Base-by-base conservation (phyloP, 2,329 filamentous ascomycete genomes). In the Alternaria postmessia region DNA sequence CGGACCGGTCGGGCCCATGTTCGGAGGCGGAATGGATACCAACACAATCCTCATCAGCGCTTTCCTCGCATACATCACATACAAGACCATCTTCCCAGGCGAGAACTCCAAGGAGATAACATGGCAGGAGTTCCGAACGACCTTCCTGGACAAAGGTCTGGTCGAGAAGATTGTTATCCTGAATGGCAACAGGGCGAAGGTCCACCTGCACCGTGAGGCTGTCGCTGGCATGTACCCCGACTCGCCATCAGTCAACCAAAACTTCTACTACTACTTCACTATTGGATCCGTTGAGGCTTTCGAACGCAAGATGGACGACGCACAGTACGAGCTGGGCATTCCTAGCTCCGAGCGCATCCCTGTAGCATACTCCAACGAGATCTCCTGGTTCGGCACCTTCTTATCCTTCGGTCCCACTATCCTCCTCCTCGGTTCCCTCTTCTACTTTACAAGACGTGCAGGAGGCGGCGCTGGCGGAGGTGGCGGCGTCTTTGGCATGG, bases 241-340 rank as follows among this genome's bases (percentile, higher is more conserved):
- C 59, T 91, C 90, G 24, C 86, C 87, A 7, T 90, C 89, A 18
- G 83, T 84, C 26, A 87, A 89, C 68, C 84, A 87, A 20, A 88
- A 88, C 71, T 92, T 93, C 81, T 86, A 88, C 81, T 97, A 97
- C 81, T 94, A 93, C 81, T 98, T 99, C 84, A 92, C 91, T 59
- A 97, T 99, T 73, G 95, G 95, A 51, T 97, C 94, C 0, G 88
- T 96, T 28, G 94, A 99, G 66, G 90, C 91, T 8, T 99, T 99
- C 68, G 95, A 99, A 82, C 87, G 89, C 75, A 90, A 90, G 75
- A 82, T 99, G 54, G 94, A 98, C 63, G 88, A 92, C 65, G 94
- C 94, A 34, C 95, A 99, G 78, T 83, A 89, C 55, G 91, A 97
- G 75, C 86, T 99, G 34, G 89, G 88, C 41, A 97, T 99, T 58